Conservation (phyloP, 306 rosid genomes). For the Canavalia ensiformis region DNA sequence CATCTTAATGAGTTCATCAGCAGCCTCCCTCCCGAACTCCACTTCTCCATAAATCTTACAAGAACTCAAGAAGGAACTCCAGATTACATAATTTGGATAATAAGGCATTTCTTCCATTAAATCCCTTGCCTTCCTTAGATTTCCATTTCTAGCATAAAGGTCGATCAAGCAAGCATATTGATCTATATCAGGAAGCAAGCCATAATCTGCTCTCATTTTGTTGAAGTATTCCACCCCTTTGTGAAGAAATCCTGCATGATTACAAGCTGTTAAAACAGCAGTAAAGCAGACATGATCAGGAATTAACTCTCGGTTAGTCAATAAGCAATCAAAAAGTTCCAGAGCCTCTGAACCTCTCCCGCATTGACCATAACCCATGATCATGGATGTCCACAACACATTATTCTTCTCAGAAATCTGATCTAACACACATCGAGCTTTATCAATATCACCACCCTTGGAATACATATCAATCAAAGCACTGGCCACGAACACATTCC, state of each 20-base stretch:
- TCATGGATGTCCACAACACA: constrained; percentile 72
- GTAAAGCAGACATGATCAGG: constrained; percentile 69
- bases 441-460: constrained; percentile 66
- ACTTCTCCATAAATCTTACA: constrained; percentile 68
- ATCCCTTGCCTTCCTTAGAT: constrained; percentile 64
- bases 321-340: constrained; percentile 63
- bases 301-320: constrained; percentile 51
- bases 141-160: constrained; percentile 73
- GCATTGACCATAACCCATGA: constrained; percentile 72
- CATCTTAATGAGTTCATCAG: constrained; percentile 61
- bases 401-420: constrained; percentile 56
- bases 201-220: constrained; percentile 57
- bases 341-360: constrained; percentile 70
- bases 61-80: constrained; percentile 67
- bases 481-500: constrained; percentile 67
- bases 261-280: constrained; percentile 73
- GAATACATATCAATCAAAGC: constrained; percentile 80
- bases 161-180: constrained; percentile 77
- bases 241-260: constrained; percentile 67
- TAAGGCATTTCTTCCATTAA: constrained; percentile 71
- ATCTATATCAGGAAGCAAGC: constrained; percentile 61
- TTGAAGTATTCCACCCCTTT: constrained; percentile 65
- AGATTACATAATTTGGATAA: constrained; percentile 65
- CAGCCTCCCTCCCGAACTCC: constrained; percentile 70
- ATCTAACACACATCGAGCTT: constrained; percentile 59